Evolutionary conservation across 208 protist species (phyloP).

Genomic region (Leishmania lainsoni): DNA sequence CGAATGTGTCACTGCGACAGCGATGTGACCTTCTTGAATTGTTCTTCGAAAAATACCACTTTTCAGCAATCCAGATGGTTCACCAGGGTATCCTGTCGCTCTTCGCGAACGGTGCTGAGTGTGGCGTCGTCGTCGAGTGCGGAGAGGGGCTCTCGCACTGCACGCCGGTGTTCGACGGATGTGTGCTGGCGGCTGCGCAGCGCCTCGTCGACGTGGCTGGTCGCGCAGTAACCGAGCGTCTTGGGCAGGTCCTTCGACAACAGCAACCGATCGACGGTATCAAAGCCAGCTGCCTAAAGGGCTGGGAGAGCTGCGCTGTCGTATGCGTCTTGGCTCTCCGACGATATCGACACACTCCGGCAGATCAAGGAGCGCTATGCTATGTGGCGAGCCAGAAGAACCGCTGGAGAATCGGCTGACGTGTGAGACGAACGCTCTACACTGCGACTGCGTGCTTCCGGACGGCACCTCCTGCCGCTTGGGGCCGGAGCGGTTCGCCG

Average conservation of each 20-base stretch:
- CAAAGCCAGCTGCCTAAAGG: not conserved
- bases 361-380: conserved; percentile 96
- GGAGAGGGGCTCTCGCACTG: conserved; percentile 99
- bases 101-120: conserved; percentile 96
- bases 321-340: conserved; percentile 11
- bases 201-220: conserved; percentile 95
- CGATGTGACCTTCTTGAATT: conserved; percentile 88
- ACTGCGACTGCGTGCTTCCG: conserved; percentile 74
- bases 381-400: conserved; percentile 51
- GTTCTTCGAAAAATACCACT: conserved; percentile 97
- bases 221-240: conserved; percentile 96
- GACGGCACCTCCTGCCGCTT: conserved; percentile 94
- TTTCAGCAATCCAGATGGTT: conserved; percentile 91
- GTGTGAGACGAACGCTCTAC: conserved; percentile 65
- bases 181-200: conserved; percentile 64
- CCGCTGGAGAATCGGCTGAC: conserved; percentile 88
- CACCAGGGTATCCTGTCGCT: conserved; percentile 94
- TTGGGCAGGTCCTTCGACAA: conserved; percentile 93
- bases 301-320: not conserved
- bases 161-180: conserved; percentile 98
- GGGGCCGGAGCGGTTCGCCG: conserved; percentile 91
- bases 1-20: conserved; percentile 94
- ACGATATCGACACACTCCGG: conserved; percentile 96
- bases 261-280: not conserved
- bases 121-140: conserved; percentile 97